Evolutionary conservation across 2,329 filamentous ascomycete species (phyloP).

Genomic region (Colletotrichum truncatum): DNA sequence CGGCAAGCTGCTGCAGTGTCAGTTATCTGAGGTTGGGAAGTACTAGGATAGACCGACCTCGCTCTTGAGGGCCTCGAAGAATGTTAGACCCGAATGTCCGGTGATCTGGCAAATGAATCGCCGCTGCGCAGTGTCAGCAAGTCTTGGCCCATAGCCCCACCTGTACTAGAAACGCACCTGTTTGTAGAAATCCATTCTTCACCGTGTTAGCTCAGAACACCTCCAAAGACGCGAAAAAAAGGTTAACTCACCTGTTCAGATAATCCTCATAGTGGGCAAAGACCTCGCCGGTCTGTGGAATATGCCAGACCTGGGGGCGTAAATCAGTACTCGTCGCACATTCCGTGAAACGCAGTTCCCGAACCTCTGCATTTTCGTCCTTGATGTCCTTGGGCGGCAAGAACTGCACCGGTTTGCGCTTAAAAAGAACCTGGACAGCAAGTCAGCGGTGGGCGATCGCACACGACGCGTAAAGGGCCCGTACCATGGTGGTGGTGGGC

Average conservation of each 20-base stretch:
- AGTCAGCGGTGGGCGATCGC: constrained; percentile 29
- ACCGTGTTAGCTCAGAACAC: constrained; percentile 39
- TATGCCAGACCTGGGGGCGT: constrained; percentile 83
- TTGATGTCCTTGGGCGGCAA: constrained; percentile 76
- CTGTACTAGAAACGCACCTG: constrained; percentile 66
- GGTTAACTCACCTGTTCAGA: constrained; percentile 75
- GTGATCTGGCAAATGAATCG: constrained; percentile 97
- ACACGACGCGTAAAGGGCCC: constrained; percentile 19
- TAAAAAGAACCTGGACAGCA: constrained; percentile 82
- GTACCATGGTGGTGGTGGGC: constrained; percentile 43
- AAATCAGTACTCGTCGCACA: constrained; percentile 26
- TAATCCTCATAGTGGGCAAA: constrained; percentile 92
- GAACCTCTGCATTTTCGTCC: constrained; percentile 85
- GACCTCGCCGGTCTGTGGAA: constrained; percentile 88
- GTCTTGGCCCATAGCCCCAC: constrained; percentile 27
- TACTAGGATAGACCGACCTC: constrained; percentile 69
- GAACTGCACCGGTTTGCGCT: constrained; percentile 92
- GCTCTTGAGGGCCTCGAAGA: constrained; percentile 91
- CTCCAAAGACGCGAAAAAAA: not conserved
- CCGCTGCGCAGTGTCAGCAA: constrained; percentile 58
- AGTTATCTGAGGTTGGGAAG: not conserved
- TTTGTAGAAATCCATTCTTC: constrained; percentile 91
- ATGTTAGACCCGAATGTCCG: constrained; percentile 88
- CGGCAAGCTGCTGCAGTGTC: constrained; percentile 65
- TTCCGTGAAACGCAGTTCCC: constrained; percentile 35